phyloP scores from a whole-genome alignment of 345 rosid genomes.

The Fremontodendron californicum region DNA sequence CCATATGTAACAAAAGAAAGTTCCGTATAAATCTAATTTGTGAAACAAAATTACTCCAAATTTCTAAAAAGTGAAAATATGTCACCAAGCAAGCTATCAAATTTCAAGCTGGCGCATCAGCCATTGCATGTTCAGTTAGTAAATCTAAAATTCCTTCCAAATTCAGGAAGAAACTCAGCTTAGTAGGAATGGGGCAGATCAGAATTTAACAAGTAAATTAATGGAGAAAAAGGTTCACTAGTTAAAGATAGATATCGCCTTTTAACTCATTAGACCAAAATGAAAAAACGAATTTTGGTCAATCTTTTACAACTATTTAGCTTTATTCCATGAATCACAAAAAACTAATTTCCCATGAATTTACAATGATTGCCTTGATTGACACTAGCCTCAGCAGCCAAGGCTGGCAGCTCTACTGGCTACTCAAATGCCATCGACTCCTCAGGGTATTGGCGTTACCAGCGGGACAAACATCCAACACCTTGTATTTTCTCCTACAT shows the following conservation, averaged over 20 bases:
- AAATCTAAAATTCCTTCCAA: background rate
- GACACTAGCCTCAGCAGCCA: conserved; percentile 5
- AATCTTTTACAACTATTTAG: background rate
- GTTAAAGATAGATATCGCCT: no score
- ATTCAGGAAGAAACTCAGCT: background rate
- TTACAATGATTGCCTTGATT: conserved; percentile 22
- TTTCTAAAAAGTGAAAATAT: no score
- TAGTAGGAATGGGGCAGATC: background rate
- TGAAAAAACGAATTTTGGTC: background rate
- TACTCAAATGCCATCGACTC: background rate
- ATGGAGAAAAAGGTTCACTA: background rate
- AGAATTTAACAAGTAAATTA: background rate
- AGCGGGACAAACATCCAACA: background rate
- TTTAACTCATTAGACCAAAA: background rate
- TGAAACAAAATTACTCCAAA: no score
- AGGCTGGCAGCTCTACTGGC: background rate
- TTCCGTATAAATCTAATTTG: no score
- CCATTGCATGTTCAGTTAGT: background rate
- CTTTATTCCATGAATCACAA: conserved; percentile 10
- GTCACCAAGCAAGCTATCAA: no score
- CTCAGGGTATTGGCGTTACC: background rate
- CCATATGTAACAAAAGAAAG: no score
- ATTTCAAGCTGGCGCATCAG: background rate
- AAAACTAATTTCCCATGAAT: background rate
- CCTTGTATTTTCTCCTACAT: background rate